Base-by-base conservation (phyloP, 768 basidiomycete species). In the Panus rudis region DNA sequence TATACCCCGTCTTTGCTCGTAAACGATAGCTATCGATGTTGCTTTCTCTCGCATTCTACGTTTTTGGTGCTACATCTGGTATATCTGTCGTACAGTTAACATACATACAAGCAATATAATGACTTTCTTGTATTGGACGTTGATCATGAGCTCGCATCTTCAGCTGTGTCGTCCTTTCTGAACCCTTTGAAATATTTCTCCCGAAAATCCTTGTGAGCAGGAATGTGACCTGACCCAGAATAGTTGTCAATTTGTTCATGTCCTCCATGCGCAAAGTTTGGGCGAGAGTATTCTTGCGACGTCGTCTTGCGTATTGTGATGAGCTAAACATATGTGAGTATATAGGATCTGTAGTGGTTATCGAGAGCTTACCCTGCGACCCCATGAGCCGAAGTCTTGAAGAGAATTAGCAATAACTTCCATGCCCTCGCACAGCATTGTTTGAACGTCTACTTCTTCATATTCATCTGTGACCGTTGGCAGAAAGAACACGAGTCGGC, bases 351-450 rank as follows among this genome's bases (percentile, higher is more conserved):
- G 28, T 30, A 10, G 10, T 30, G 10, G 10, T 30, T 10, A 10
- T 30, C 10, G 28, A 30, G 28, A 30, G 16, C 86, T 63, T 56
- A 92, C 92, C 59, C 94, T 65, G 52, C 94, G 71, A 1, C 91
- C 92, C 94, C 94, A 99, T 20, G 82, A 86, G 12, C 92, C 92
- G 56, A 97, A 99, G 53, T 85, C 81, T 62, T 99, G 92, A 49
- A 91, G 63, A 26, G 90, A 92, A 58, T 94, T 93, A 0, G 84
- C 83, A 32, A 92, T 71, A 16, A 98, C 63, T 52, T 80, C 79
- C 86, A 98, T 92, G 1, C 92, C 93, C 19, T 81, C 79, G 52
- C 85, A 88, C 4, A 91, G 70, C 61, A 90, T 75, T 1, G 71
- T 63, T 23, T 84, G 73, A 7, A 98, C 68, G 56, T 99, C 96